phyloP scores from a whole-genome alignment of 495 filamentous ascomycete species.

The Penicillium manginii region DNA sequence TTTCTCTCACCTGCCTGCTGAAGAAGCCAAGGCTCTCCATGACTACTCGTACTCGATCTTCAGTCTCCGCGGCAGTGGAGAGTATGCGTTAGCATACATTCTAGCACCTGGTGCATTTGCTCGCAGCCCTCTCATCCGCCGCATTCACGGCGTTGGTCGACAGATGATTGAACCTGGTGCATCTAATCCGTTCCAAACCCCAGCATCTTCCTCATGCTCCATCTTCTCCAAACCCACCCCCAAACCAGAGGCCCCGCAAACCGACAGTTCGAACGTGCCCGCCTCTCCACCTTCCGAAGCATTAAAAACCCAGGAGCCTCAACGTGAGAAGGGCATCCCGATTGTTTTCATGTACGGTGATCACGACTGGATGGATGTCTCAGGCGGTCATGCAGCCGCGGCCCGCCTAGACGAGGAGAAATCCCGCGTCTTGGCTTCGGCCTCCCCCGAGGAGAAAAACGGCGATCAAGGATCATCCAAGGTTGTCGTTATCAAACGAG shows the following conservation, averaged over 20 bases:
- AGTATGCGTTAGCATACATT: slow-evolving; percentile 92
- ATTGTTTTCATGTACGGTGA: slow-evolving; percentile 95
- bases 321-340: slow-evolving; percentile 75
- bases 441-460: slow-evolving; percentile 67
- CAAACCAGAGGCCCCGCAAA: slow-evolving; percentile 7
- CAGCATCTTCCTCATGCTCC: slow-evolving; percentile 18
- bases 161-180: slow-evolving; percentile 49
- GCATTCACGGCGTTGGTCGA: slow-evolving; percentile 84
- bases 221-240: slow-evolving; percentile 16
- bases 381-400: slow-evolving; percentile 79
- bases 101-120: slow-evolving; percentile 93
- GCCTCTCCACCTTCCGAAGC: slow-evolving; percentile 3
- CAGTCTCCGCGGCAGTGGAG: slow-evolving; percentile 86
- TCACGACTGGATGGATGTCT: slow-evolving; percentile 97
- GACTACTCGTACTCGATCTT: slow-evolving; percentile 95
- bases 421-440: slow-evolving; percentile 56
- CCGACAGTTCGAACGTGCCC: slow-evolving; percentile 17
- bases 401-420: slow-evolving; percentile 77
- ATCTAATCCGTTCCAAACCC: slow-evolving; percentile 6
- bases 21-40: slow-evolving; percentile 84
- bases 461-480: slow-evolving; percentile 80
- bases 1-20: slow-evolving; percentile 82
- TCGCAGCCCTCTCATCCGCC: slow-evolving; percentile 80
- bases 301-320: slow-evolving; percentile 18
- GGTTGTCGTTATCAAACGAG: slow-evolving; percentile 78